Base-by-base conservation (phyloP, 352 stramenopile species). In the Globisporangium nodosum region DNA sequence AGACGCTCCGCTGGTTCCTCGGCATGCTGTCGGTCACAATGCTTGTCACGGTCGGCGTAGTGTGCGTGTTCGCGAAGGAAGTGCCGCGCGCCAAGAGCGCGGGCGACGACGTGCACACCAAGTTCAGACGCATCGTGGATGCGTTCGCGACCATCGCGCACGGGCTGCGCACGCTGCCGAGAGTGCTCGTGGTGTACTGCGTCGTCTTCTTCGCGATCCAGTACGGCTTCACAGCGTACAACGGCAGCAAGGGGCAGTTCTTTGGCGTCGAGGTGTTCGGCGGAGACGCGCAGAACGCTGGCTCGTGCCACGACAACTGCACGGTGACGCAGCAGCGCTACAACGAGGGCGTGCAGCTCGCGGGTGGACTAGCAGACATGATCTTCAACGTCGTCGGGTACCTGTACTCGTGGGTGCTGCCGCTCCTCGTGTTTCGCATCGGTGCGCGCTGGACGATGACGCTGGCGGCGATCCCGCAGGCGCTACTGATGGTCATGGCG, bases 1-100 rank as follows among this genome's bases (percentile, higher is more conserved):
- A 88, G 15, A 86, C 76, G 39, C 61, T 91, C 30, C 74, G 64
- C 31, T 86, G 70, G 64, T 90, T 91, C 58, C 70, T 91, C 16
- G 70, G 68, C 13, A 89, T 91, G 77, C 69, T 93, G 20, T 88
- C 75, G 4, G 58, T 74, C 16, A 78, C 79, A 5, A 89, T 93
- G 75, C 24, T 87, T 15, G 59, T 65, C 52, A 87, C 71, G 1
- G 74, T 86, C 1, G 64, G 73, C 11, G 55, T 59, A 21, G 76
- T 90, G 13, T 92, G 80, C 42, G 21, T 70, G 13, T 85, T 87
- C 35, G 76, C 76, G 21, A 78, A 71, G 40, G 82, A 90, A 27
- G 69, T 69, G 8, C 46, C 68, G 18, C 56, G 47, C 12, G 20
- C 40, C 2, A 66, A 63, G 3, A 75, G 80, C 20, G 35, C 33